Conservation (phyloP, 1,284 basidiomycete species). For the Vanrija pseudolonga region DNA sequence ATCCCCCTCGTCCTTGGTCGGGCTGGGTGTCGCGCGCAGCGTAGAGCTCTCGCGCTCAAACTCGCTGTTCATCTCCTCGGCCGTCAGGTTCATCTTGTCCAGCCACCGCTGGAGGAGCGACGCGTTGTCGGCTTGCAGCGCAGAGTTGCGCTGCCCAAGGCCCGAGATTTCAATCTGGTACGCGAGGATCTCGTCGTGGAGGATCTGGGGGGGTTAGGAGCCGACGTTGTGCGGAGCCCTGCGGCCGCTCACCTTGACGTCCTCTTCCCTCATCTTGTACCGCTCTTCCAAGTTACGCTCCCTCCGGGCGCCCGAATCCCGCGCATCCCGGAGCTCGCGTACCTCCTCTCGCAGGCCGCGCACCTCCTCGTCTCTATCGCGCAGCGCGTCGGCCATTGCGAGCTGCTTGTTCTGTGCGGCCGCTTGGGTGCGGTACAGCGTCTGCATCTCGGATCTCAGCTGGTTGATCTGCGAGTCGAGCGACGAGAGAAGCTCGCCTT, state of each 20-base stretch:
- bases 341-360: conserved; percentile 78
- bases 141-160: conserved; percentile 79
- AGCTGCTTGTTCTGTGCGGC: conserved; percentile 81
- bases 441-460: conserved; percentile 82
- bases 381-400: conserved; percentile 86
- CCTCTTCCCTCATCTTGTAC: conserved; percentile 82
- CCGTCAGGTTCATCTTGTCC: conserved; percentile 88
- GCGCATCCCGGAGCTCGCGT: conserved; percentile 75
- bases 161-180: conserved; percentile 84
- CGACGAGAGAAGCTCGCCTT: conserved; percentile 79
- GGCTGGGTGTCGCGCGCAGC: not conserved
- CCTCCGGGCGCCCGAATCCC: conserved; percentile 31
- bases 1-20: conserved; percentile 20
- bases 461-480: conserved; percentile 89
- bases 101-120: conserved; percentile 91
- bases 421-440: conserved; percentile 91
- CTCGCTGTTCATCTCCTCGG: conserved; percentile 88
- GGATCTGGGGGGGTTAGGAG: conserved; percentile 56
- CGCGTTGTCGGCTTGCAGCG: conserved; percentile 85
- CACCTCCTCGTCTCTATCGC: conserved; percentile 85
- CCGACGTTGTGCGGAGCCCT: not conserved
- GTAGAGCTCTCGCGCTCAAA: conserved; percentile 39
- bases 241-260: conserved; percentile 65
- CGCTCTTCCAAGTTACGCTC: conserved; percentile 70
- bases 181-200: conserved; percentile 91